phyloP scores from a whole-genome alignment of 345 rosid genomes.

The Syzygium aqueum region DNA sequence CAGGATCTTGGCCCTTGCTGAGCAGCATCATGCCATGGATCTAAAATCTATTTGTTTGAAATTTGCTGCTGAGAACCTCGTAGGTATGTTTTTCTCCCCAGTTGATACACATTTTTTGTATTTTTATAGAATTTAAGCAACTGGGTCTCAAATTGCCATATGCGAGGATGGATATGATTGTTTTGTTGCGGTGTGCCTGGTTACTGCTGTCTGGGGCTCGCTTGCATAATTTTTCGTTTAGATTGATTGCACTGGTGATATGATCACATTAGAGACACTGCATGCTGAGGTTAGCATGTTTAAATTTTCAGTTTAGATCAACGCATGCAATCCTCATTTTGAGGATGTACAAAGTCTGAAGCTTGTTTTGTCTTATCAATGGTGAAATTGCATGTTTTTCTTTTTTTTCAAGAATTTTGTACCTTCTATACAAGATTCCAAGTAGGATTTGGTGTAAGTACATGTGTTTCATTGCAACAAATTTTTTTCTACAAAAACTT shows the following conservation, averaged over 20 bases:
- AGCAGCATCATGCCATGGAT: constrained; percentile 62
- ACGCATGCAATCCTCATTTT: neutral
- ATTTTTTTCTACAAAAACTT: neutral
- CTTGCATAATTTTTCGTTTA: neutral
- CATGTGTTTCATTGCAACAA: neutral
- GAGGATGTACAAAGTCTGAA: neutral
- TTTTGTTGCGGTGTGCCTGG: neutral
- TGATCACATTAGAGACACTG: neutral
- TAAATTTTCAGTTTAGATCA: neutral
- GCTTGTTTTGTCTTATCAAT: neutral
- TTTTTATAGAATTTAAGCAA: neutral
- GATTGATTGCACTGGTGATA: neutral
- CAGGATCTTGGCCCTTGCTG: constrained; percentile 70
- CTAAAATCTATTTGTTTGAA: constrained; percentile 75
- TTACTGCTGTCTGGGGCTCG: neutral
- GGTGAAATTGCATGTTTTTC: neutral
- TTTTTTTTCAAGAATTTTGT: neutral
- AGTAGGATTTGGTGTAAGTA: neutral
- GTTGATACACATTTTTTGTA: neutral
- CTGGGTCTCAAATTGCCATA: neutral
- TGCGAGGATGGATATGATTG: neutral
- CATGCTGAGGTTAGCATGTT: neutral
- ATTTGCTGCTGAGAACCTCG: constrained; percentile 88
- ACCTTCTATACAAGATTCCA: neutral
- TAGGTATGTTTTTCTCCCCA: constrained; percentile 35